Conservation (phyloP, 495 filamentous ascomycete genomes). For the Apodospora peruviana region DNA sequence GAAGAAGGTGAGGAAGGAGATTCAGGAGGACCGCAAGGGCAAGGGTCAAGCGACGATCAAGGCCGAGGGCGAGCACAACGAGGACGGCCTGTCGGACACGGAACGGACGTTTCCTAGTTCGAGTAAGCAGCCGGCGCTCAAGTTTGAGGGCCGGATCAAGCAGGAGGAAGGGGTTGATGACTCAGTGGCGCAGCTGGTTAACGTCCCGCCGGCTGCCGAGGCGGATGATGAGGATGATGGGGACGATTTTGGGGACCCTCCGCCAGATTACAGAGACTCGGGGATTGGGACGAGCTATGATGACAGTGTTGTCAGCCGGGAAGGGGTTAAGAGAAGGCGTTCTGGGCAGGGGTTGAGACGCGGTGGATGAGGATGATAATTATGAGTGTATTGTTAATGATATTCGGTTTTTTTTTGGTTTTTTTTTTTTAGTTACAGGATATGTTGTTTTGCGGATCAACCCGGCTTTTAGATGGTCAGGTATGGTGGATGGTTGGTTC, state of each 20-base stretch:
- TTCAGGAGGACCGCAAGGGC: not conserved
- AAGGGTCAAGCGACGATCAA: not conserved
- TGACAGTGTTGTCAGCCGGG: conserved; percentile 24
- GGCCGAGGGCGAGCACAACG: not conserved
- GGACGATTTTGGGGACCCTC: no score
- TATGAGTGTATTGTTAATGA: not conserved
- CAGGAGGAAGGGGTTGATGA: conserved; percentile 18
- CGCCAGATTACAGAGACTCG: conserved; percentile 34
- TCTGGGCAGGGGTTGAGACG: not conserved
- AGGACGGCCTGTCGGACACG: conserved; percentile 17
- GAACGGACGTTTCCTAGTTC: conserved; percentile 53
- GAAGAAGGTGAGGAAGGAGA: not conserved
- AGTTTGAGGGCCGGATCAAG: conserved; percentile 26
- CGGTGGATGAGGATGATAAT: not conserved
- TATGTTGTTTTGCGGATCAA: not conserved
- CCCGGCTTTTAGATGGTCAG: no score
- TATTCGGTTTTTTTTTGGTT: not conserved
- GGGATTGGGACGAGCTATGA: conserved; percentile 45
- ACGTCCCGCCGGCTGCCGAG: conserved; percentile 15
- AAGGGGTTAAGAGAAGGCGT: conserved; percentile 15
- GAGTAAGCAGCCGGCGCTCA: conserved; percentile 44
- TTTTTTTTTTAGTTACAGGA: not conserved
- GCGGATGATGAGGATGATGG: conserved; percentile 35
- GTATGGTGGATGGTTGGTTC: no score
- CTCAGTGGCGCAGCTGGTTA: not conserved